Evolutionary conservation across 164 flowering plant species (phyloP).

Genomic region (Stephania japonica): DNA sequence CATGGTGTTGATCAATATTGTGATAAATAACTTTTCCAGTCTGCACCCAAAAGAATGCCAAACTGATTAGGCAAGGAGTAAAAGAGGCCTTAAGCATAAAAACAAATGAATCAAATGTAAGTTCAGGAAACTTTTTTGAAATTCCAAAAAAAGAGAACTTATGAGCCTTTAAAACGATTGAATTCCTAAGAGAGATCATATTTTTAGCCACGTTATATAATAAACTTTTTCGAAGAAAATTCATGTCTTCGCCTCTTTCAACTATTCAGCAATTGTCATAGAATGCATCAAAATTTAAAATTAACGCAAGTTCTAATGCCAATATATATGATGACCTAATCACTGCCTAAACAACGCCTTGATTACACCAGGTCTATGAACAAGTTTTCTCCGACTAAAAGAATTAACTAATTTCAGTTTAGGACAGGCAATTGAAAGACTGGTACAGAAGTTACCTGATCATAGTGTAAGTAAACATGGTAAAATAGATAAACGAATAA

Average conservation of each 20-base stretch:
- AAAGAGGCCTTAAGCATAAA: not conserved
- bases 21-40: not conserved
- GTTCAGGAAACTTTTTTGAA: no score
- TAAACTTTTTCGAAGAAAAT: no score
- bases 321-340: not conserved
- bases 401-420: not conserved
- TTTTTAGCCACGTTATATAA: no score
- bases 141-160: no score
- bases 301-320: not conserved
- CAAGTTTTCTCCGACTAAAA: not conserved
- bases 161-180: no score
- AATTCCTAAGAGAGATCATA: no score
- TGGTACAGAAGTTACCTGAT: conserved; percentile 47
- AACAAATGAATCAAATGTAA: not conserved
- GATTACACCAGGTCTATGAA: not conserved
- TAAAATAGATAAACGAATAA: conserved; percentile 75
- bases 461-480: conserved; percentile 71
- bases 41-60: no score
- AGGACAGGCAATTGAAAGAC: not conserved
- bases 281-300: not conserved
- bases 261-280: no score
- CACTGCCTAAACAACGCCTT: not conserved
- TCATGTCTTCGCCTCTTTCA: no score
- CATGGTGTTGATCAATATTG: not conserved
- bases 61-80: no score